These are phyloP conservation scores for Candida sanyiensis DNA, from an alignment of 805 yeast genomes.

Conservation along the genomic window DNA sequence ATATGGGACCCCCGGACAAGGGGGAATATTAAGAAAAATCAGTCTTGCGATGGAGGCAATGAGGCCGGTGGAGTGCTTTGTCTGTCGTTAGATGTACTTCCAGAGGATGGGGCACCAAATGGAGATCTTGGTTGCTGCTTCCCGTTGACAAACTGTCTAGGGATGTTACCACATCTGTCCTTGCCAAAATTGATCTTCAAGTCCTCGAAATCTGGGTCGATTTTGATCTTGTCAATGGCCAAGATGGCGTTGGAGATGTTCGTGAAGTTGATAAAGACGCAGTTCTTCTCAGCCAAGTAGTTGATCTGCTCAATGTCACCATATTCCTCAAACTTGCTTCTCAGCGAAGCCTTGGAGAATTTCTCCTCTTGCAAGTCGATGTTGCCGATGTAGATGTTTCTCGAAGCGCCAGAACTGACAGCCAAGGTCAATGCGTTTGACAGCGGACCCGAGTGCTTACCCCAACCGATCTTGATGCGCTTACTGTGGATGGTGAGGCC, in stretches of 20 bases:
- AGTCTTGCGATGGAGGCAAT: not conserved
- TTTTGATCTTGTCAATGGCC: slow-evolving; percentile 79
- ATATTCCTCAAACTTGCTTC: slow-evolving; percentile 69
- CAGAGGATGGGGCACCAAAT: slow-evolving; percentile 1
- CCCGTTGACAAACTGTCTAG: slow-evolving; percentile 52
- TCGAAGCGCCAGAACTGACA: slow-evolving; percentile 87
- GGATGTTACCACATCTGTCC: slow-evolving; percentile 92
- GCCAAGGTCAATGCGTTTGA: slow-evolving; percentile 84
- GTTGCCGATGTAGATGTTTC: slow-evolving; percentile 86
- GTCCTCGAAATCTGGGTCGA: slow-evolving; percentile 58
- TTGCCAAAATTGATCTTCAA: slow-evolving; percentile 88
- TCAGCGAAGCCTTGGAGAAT: slow-evolving; percentile 53
- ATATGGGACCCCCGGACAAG: slow-evolving; percentile 1
- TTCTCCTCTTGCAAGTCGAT: slow-evolving; percentile 36
- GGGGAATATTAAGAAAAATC: not conserved
- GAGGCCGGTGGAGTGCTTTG: slow-evolving; percentile 2
- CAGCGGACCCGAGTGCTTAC: slow-evolving; percentile 90
- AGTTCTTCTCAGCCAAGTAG: slow-evolving; percentile 68
- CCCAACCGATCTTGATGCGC: slow-evolving; percentile 94
- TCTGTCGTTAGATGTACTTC: not conserved
- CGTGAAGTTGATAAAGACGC: slow-evolving; percentile 89
- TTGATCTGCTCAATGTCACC: slow-evolving; percentile 97
- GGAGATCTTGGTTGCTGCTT: slow-evolving; percentile 2
- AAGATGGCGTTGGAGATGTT: slow-evolving; percentile 78
- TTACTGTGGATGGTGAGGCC: slow-evolving; percentile 83